Conservation (phyloP, 2,329 filamentous ascomycete species). For the Sporothrix pseudoabietina region DNA sequence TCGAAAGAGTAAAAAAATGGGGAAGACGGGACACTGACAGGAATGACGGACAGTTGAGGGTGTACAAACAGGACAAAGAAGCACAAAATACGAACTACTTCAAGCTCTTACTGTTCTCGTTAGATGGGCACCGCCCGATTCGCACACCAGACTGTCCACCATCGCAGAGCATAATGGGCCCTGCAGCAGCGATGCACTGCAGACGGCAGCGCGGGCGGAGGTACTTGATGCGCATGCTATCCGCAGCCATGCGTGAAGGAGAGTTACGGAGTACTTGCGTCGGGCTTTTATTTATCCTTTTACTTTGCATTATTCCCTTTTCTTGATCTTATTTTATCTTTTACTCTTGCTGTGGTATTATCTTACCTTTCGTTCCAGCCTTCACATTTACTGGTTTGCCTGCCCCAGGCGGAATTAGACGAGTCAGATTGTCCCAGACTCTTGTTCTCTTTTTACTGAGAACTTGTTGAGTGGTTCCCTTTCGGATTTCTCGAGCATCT, state of each 20-base stretch:
- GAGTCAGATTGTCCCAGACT: constrained; percentile 1
- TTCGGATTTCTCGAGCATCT: not conserved
- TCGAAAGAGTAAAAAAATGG: not conserved
- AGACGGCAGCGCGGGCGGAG: not conserved
- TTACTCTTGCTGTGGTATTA: too few species aligned
- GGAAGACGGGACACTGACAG: not conserved
- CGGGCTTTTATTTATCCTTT: not conserved
- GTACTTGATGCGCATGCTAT: not conserved
- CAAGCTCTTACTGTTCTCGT: not conserved
- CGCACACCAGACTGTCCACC: constrained; percentile 12
- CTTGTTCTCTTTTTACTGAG: not conserved
- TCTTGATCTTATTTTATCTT: not conserved
- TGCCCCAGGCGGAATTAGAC: constrained; percentile 9
- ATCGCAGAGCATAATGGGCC: not conserved
- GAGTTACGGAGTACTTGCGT: not conserved
- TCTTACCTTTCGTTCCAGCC: not conserved
- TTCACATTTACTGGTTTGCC: not conserved
- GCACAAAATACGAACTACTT: not conserved
- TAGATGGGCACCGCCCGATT: constrained; percentile 23
- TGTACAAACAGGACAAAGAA: not conserved
- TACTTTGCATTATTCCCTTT: not conserved
- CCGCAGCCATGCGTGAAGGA: not conserved
- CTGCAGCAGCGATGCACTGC: constrained; percentile 1
- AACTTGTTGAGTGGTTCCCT: not conserved
- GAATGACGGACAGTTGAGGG: constrained; percentile 9